A percentile compares a stretch with the other conserved stretches of the same genome.
Evolutionary conservation across 106 monocot genomes (phyloP).

Genomic region (Allium cepa): DNA sequence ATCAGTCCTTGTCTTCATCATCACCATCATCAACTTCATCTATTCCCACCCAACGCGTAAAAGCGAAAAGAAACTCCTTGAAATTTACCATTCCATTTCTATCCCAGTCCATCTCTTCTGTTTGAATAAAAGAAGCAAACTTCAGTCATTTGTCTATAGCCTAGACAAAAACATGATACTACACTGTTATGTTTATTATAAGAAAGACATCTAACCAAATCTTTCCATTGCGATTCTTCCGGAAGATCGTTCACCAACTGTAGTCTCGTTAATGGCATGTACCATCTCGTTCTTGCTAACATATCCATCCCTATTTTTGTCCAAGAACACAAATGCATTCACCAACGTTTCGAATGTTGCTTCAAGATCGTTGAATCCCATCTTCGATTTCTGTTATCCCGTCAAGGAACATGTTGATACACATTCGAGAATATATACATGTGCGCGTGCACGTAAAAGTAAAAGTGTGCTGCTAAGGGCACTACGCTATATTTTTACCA

Average conservation of each 20-base stretch:
- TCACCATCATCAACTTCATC: slow-evolving; percentile 51
- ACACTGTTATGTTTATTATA: background rate
- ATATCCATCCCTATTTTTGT: slow-evolving; percentile 66
- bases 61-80: slow-evolving; percentile 95
- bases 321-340: slow-evolving; percentile 68
- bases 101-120: slow-evolving; percentile 98
- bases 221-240: slow-evolving; percentile 89
- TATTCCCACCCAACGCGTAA: slow-evolving; percentile 84
- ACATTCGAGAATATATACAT: too few relatives aligned
- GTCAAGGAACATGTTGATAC: slow-evolving; percentile 9
- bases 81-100: slow-evolving; percentile 57
- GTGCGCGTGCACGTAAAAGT: too few relatives aligned
- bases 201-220: slow-evolving; percentile 39
- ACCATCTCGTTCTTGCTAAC: slow-evolving; percentile 83
- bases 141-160: background rate
- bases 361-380: slow-evolving; percentile 61
- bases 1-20: slow-evolving; percentile 22
- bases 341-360: slow-evolving; percentile 75
- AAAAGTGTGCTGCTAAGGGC: too few relatives aligned
- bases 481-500: too few relatives aligned
- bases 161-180: background rate
- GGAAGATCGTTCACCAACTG: slow-evolving; percentile 60
- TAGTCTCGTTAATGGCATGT: slow-evolving; percentile 68
- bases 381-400: slow-evolving; percentile 44
- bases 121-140: background rate